These are phyloP conservation scores for Kazachstania bromeliacearum DNA, from an alignment of 805 yeast genomes.

Conservation along the genomic window DNA sequence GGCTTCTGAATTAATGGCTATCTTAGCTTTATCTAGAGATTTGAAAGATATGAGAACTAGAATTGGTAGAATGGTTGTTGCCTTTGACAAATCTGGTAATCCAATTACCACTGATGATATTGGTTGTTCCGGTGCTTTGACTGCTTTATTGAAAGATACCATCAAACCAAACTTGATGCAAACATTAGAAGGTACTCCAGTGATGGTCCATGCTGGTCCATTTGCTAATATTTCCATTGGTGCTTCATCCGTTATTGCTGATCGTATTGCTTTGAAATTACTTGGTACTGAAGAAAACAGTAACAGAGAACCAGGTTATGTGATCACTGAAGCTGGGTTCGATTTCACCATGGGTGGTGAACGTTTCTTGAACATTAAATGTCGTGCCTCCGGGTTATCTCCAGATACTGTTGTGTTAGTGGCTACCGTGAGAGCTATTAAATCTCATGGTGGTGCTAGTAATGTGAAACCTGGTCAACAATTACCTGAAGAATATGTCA, in stretches of 20 bases:
- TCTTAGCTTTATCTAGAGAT: slow-evolving; percentile 72
- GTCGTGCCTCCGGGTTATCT: slow-evolving; percentile 77
- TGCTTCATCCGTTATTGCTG: slow-evolving; percentile 90
- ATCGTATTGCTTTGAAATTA: slow-evolving; percentile 81
- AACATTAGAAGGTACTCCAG: slow-evolving; percentile 95
- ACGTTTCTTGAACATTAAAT: slow-evolving; percentile 89
- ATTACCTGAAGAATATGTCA: slow-evolving; percentile 69
- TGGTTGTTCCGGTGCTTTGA: slow-evolving; percentile 91
- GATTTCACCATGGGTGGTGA: slow-evolving; percentile 99
- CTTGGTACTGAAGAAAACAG: slow-evolving; percentile 49
- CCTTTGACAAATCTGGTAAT: slow-evolving; percentile 59
- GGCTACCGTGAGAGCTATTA: slow-evolving; percentile 94
- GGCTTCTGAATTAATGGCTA: slow-evolving; percentile 95
- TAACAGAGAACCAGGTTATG: slow-evolving; percentile 56
- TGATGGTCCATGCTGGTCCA: slow-evolving; percentile 95
- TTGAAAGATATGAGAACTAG: slow-evolving; percentile 79
- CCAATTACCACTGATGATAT: slow-evolving; percentile 92
- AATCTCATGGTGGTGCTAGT: slow-evolving; percentile 95
- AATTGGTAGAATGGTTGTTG: slow-evolving; percentile 84
- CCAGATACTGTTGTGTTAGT: slow-evolving; percentile 92
- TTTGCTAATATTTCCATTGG: slow-evolving; percentile 97
- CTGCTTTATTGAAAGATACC: slow-evolving; percentile 92
- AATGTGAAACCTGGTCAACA: slow-evolving; percentile 91
- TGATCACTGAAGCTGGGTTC: slow-evolving; percentile 96
- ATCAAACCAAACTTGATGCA: slow-evolving; percentile 96